Conservation (phyloP, 2,329 filamentous ascomycete genomes). For the Coniella lustricola region DNA sequence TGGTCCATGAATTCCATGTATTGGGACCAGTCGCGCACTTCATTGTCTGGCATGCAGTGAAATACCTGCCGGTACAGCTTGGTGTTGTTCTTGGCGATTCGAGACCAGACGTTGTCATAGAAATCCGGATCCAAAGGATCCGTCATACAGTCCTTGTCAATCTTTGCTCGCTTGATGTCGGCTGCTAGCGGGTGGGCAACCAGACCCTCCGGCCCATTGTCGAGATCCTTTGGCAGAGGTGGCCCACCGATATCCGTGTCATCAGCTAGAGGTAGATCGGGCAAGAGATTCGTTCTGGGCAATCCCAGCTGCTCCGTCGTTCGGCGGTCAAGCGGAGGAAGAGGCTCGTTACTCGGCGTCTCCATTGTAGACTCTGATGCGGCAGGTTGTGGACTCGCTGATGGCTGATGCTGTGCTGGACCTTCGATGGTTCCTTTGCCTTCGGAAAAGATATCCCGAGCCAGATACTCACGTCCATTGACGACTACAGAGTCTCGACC, state of each 20-base stretch:
- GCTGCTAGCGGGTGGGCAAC: constrained; percentile 47
- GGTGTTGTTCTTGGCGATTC: constrained; percentile 88
- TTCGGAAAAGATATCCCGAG: constrained; percentile 56
- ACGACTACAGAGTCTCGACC: constrained; percentile 67
- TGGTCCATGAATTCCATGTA: constrained; percentile 83
- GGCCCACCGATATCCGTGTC: constrained; percentile 81
- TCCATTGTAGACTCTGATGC: constrained; percentile 32
- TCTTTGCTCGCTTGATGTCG: constrained; percentile 65
- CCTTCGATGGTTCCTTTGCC: constrained; percentile 52
- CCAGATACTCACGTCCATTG: constrained; percentile 63
- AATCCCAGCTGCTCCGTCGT: constrained; percentile 62
- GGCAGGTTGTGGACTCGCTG: constrained; percentile 16
- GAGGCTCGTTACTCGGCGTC: constrained; percentile 34
- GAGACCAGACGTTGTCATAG: constrained; percentile 81
- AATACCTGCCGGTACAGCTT: constrained; percentile 91
- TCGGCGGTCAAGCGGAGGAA: constrained; percentile 48
- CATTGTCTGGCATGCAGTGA: constrained; percentile 92
- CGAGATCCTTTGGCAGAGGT: constrained; percentile 47
- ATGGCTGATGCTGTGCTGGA: constrained; percentile 25
- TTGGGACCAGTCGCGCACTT: constrained; percentile 87
- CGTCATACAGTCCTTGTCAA: constrained; percentile 89
- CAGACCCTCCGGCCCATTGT: constrained; percentile 39
- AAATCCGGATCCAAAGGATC: constrained; percentile 81
- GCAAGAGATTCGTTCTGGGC: constrained; percentile 62
- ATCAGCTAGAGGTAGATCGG: constrained; percentile 61